These are phyloP conservation scores for Gossypium stocksii DNA, from an alignment of 345 rosid genomes.

Conservation along the genomic window DNA sequence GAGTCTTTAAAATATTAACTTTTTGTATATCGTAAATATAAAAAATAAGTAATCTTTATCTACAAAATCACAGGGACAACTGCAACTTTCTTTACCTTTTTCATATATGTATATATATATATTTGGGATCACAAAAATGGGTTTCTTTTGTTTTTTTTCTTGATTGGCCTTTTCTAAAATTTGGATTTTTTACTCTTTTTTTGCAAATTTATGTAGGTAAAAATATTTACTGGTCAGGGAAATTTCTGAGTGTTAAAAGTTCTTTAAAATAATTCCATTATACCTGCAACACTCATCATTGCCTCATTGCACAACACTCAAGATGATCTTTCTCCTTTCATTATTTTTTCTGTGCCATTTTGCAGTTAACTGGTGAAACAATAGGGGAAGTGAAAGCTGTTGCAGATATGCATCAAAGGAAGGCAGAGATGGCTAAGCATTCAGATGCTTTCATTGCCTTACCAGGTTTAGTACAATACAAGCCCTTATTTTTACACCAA, in stretches of 20 bases:
- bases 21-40: too few relatives aligned
- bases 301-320: constrained; percentile 42
- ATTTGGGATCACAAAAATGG: constrained; percentile 15
- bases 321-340: constrained; percentile 8
- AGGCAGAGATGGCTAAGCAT: constrained; percentile 99
- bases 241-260: constrained; percentile 20
- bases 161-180: constrained; percentile 21
- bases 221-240: constrained; percentile 23
- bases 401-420: constrained; percentile 98
- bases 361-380: constrained; percentile 97
- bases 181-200: constrained; percentile 1
- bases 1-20: too few relatives aligned
- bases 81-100: constrained; percentile 7
- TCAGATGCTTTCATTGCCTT: constrained; percentile 99
- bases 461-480: constrained; percentile 63
- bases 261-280: constrained; percentile 26
- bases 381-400: constrained; percentile 99
- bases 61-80: constrained; percentile 3
- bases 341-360: constrained; percentile 25
- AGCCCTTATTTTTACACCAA: constrained; percentile 11
- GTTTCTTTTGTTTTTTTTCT: constrained; percentile 22
- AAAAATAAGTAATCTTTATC: constrained; percentile 18
- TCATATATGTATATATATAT: neutral
- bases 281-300: constrained; percentile 48
- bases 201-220: neutral